A percentile compares a stretch with the other conserved stretches of the same genome.
phyloP scores from a whole-genome alignment of 169 alveolate species.

The Cardiosporidium cionae region DNA sequence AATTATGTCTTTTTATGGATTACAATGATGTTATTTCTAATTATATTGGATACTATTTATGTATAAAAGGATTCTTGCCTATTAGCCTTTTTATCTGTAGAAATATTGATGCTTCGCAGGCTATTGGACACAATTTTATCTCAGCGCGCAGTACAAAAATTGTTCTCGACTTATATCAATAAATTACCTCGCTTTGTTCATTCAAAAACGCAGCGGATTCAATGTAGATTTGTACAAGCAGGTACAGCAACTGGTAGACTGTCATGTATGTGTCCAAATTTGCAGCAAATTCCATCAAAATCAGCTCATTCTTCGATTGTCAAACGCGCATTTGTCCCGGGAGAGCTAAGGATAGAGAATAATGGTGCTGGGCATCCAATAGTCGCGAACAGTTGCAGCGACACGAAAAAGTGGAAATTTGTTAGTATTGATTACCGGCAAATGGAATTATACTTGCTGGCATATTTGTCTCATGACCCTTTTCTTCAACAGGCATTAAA shows the following conservation, averaged over 20 bases:
- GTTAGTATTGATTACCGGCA: slow-evolving; percentile 44
- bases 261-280: neutral
- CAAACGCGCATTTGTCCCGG: neutral
- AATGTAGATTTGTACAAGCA: neutral
- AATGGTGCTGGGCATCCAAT: neutral
- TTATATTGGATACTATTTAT: too few species aligned
- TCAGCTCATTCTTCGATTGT: neutral
- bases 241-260: neutral
- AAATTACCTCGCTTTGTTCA: neutral
- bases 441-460: slow-evolving; percentile 54
- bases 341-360: neutral
- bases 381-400: neutral
- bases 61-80: too few species aligned
- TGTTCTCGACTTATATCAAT: neutral
- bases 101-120: neutral
- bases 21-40: too few species aligned
- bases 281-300: neutral
- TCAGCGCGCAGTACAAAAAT: neutral
- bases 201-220: neutral
- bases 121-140: neutral
- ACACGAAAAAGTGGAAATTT: slow-evolving; percentile 17
- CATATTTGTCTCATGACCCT: slow-evolving; percentile 39
- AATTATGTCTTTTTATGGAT: too few species aligned
- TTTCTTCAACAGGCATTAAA: slow-evolving; percentile 22
- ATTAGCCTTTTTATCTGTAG: too few species aligned